Base-by-base conservation (phyloP, 2,329 filamentous ascomycete genomes). In the Thielaviopsis punctulata region DNA sequence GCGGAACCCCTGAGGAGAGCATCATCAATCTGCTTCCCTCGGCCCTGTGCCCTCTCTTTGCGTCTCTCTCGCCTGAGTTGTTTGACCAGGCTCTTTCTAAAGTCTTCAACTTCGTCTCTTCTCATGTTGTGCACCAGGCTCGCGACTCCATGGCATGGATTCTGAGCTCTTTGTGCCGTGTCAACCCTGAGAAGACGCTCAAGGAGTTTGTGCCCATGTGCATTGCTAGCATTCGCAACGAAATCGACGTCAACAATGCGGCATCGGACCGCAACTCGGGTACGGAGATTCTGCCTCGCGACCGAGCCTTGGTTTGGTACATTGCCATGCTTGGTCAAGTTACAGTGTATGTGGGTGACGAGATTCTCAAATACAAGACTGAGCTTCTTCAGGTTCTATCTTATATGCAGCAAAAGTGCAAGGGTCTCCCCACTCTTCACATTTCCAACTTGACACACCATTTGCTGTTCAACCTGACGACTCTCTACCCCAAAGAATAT, bases 111-210 rank as follows among this genome's bases (percentile, higher is more conserved):
- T 98, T 98, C 64, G 84, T 95, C 23, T 82, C 85, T 1, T 86
- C 86, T 57, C 92, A 96, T 68, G 92, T 98, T 48, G 90, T 98
- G 18, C 89, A 98, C 60, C 92, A 96, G 66, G 90, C 92, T 51
- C 76, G 90, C 58, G 92, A 98, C 71, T 90, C 92, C 7, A 95
- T 98, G 84, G 92, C 93, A 1, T 98, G 95, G 75, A 96, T 96
- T 51, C 86, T 90, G 67, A 96, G 95, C 65, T 86, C 87, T 0
- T 73, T 98, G 22, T 95, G 92, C 73, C 96, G 96, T 67, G 87
- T 94, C 59, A 86, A 93, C 59, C 89, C 93, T 0, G 82, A 90
- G 63, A 95, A 95, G 69, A 88, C 92, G 0, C 72, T 98, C 49
- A 92, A 89, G 63, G 79, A 87, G 13, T 84, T 98, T 52, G 75